Evolutionary conservation across 139 green algal species (phyloP), one percentile per base, ranked within the genome.

Genomic region (Picochlorum sp.): DNA sequence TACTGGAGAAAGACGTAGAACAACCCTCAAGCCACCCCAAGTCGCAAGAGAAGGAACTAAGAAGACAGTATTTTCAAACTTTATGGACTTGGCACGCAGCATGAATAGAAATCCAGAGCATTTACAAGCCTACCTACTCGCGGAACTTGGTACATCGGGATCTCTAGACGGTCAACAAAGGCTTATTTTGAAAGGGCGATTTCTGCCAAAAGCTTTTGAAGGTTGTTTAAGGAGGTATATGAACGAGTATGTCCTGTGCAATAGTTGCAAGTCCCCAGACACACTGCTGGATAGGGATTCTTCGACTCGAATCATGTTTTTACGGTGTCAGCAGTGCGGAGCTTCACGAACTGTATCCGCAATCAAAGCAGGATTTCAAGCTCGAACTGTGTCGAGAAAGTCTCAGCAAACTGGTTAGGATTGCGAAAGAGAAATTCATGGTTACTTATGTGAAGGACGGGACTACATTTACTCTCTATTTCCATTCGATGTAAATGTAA

Each of bases 31-130:
- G 69, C 92, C 93, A n/a, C 93, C 93, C 31, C 83, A 94, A 77
- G 91, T 98, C 53, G 82, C 91, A 5, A 80, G 93, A 40, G 93
- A 99, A 79, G 93, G 93, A 33, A 99, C 93, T 35, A 99, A 99
- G 81, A 98, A 98, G 87, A 99, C 93, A 4, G 93, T 98, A 33
- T 98, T 99, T 70, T 91, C 81, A 50, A 99, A 99, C 83, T 98
- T 97, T 71, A 93, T 94, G 81, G 93, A 99, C 65, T 81, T 99
- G 47, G 96, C 88, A 81, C 95, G 93, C 66, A 65, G 60, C 32
- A 92, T 94, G 83, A 87, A 94, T 65, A 61, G 83, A 28, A 71
- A 70, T 60, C 66, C 63, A 9, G 85, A 94, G 63, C 85, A 94
- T 69, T 78, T 93, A 55, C 78, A 87, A 70, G 70, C 78, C 16